Evolutionary conservation across 75 land plant species (phyloP).

Genomic region (Picea sitchensis): DNA sequence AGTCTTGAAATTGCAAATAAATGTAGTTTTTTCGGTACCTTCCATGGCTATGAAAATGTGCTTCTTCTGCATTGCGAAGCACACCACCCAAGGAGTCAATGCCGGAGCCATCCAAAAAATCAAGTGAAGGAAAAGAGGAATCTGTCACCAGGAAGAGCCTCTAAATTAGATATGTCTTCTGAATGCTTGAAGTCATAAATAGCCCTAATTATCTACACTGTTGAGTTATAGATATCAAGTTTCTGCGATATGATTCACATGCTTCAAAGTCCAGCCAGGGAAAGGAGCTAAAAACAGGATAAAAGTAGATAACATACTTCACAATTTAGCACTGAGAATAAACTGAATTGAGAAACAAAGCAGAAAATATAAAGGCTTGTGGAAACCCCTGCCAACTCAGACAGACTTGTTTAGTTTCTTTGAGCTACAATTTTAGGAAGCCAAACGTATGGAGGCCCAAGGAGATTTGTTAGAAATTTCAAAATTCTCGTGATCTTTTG

Average conservation of each 20-base stretch:
- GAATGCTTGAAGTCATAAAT: background rate
- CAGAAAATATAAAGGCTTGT: background rate
- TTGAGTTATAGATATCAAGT: background rate
- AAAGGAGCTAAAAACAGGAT: no score
- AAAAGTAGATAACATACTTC: no score
- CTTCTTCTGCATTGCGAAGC: background rate
- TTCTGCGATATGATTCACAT: background rate
- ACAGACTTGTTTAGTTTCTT: background rate
- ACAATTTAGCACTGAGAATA: no score
- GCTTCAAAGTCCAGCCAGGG: no score
- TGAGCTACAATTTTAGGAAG: no score
- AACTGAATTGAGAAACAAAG: background rate
- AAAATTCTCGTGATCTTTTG: no score
- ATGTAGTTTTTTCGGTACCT: background rate
- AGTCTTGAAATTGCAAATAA: background rate
- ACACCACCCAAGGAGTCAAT: conserved; percentile 7
- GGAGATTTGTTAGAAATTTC: no score
- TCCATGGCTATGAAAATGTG: conserved; percentile 8
- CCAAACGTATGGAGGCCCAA: no score
- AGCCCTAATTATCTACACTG: no score
- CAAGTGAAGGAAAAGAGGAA: conserved; percentile 13
- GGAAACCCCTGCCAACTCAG: background rate
- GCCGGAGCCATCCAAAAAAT: conserved; percentile 8
- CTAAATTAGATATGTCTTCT: background rate
- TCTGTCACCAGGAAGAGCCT: conserved; percentile 5